phyloP scores from a whole-genome alignment of 208 protist species.

The Eutreptiella sp. region DNA sequence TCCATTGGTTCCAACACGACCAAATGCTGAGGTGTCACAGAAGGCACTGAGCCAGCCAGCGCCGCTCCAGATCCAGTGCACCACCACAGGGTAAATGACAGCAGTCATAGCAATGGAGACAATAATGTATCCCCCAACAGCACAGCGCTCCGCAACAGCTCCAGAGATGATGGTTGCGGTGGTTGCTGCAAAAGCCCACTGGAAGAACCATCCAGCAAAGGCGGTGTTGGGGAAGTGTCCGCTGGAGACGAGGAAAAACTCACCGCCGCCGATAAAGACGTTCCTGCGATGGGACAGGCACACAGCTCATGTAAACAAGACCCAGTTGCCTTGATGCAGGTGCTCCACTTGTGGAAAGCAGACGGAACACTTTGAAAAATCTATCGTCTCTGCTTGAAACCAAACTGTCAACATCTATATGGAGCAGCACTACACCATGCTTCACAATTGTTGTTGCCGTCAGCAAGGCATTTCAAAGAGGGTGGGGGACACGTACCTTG shows the following conservation, averaged over 20 bases:
- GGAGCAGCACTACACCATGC: too few relatives aligned
- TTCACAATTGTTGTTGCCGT: too few relatives aligned
- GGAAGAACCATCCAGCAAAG: conserved; percentile 19
- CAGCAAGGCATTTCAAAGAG: too few relatives aligned
- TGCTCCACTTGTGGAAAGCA: too few relatives aligned
- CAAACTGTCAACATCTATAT: too few relatives aligned
- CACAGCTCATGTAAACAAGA: too few relatives aligned
- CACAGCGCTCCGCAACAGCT: conserved; percentile 24
- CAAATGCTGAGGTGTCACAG: conserved; percentile 20
- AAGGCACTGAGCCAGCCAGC: conserved; percentile 21
- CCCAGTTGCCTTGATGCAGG: too few relatives aligned
- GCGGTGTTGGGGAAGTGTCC: neutral
- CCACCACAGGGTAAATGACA: conserved; percentile 29
- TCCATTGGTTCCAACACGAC: conserved; percentile 4
- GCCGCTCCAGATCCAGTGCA: conserved; percentile 25
- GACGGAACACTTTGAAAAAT: too few relatives aligned
- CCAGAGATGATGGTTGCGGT: conserved; percentile 30
- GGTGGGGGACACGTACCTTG: too few relatives aligned
- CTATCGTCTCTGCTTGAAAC: too few relatives aligned
- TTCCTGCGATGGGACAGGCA: too few relatives aligned
- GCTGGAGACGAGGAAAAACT: conserved; percentile 9
- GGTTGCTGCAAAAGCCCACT: conserved; percentile 30
- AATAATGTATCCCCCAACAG: conserved; percentile 23
- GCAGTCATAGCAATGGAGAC: conserved; percentile 8
- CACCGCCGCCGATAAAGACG: conserved; percentile 16